phyloP scores from a whole-genome alignment of 495 filamentous ascomycete genomes.

The Corynascus novoguineensis region DNA sequence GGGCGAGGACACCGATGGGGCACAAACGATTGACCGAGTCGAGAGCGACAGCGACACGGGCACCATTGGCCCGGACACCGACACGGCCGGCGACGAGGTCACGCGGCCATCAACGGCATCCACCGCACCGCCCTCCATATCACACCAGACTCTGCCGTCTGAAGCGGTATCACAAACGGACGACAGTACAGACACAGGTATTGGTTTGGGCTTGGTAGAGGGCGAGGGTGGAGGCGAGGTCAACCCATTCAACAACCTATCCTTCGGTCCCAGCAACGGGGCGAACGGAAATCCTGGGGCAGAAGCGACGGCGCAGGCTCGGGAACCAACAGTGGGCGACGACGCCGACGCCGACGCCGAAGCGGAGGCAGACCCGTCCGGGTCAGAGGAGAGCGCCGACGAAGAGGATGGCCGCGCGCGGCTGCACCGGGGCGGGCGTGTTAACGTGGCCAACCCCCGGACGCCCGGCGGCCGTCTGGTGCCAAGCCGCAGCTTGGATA shows the following conservation, averaged over 20 bases:
- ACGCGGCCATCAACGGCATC: background rate
- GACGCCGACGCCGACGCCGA: slow-evolving; percentile 1
- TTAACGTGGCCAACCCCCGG: slow-evolving; percentile 51
- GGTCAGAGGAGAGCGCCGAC: slow-evolving; percentile 32
- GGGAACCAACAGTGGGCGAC: background rate
- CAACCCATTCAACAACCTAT: slow-evolving; percentile 1
- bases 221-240: background rate
- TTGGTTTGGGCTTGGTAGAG: too few relatives aligned
- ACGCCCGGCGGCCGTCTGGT: slow-evolving; percentile 47
- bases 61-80: slow-evolving; percentile 4
- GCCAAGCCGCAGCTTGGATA: slow-evolving; percentile 45
- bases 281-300: background rate
- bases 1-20: slow-evolving; percentile 21
- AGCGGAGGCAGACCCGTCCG: slow-evolving; percentile 30
- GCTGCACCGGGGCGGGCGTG: slow-evolving; percentile 41
- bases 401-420: slow-evolving; percentile 33
- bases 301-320: background rate
- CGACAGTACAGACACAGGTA: too few relatives aligned
- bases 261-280: background rate
- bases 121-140: background rate
- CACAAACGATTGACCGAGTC: background rate
- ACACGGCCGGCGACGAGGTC: background rate
- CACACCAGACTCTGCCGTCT: too few relatives aligned
- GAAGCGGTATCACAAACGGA: too few relatives aligned
- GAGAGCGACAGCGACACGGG: slow-evolving; percentile 10